phyloP scores from a whole-genome alignment of 2,329 filamentous ascomycete species.

The Paramyrothecium roridum region DNA sequence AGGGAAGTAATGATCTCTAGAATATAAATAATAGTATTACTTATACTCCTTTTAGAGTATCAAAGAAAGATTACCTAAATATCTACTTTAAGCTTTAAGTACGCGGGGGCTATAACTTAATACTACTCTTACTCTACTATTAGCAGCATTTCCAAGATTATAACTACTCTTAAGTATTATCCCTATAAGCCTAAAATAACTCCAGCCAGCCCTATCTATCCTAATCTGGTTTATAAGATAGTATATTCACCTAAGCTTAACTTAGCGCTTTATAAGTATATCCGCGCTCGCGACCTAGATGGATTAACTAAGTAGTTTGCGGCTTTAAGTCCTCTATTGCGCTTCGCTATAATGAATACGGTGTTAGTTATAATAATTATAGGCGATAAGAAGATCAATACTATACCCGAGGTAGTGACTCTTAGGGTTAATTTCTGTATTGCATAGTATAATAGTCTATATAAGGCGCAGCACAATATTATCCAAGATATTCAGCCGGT shows the following conservation, averaged over 20 bases:
- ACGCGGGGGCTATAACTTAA: constrained; percentile 58
- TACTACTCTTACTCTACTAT: constrained; percentile 66
- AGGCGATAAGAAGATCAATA: constrained; percentile 66
- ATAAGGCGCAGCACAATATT: not conserved
- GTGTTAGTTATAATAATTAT: constrained; percentile 57
- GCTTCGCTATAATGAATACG: constrained; percentile 58
- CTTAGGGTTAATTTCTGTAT: constrained; percentile 60
- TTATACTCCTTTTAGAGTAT: constrained; percentile 51
- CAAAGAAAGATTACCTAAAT: constrained; percentile 62
- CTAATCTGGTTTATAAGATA: constrained; percentile 54
- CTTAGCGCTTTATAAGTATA: constrained; percentile 31
- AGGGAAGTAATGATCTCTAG: constrained; percentile 56
- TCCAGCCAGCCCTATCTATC: constrained; percentile 51
- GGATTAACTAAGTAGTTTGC: constrained; percentile 23
- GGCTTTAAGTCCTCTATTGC: constrained; percentile 13
- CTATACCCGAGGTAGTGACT: constrained; percentile 58
- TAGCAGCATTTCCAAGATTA: constrained; percentile 64
- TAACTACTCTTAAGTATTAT: constrained; percentile 59
- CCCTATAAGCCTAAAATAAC: constrained; percentile 46
- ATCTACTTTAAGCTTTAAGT: constrained; percentile 55
- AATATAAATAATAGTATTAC: constrained; percentile 29
- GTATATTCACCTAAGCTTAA: constrained; percentile 49
- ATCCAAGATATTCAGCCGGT: no score
- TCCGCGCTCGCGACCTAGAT: constrained; percentile 25
- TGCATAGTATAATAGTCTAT: constrained; percentile 47